Evolutionary conservation across 78 protist genomes (phyloP), one percentile per base, ranked within the genome.

Genomic region (Isochrysis galbana): DNA sequence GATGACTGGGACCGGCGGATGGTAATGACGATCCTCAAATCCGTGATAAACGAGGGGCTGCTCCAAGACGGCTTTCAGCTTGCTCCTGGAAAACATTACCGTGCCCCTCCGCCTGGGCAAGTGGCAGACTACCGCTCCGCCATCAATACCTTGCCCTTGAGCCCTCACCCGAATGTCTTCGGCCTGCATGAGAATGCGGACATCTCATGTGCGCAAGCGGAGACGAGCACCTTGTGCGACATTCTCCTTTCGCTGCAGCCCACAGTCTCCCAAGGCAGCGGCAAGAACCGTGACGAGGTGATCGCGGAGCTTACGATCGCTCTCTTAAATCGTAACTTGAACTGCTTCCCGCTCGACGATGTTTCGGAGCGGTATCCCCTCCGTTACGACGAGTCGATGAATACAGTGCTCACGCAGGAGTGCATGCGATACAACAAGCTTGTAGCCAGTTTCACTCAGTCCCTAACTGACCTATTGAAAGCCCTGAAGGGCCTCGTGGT

Each of bases 171-270:
- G 14, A 95, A 93, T 38, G 94, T 96, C 39, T 97, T 97, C 45
- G 98, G 98, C 38, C 21, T 98, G 93, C 98, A 97, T 94, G 94
- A 77, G 70, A 97, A 97, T 91, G 99, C 98, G 41, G 97, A 95
- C 54, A 94, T 97, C 72, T 74, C 94, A 34, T 94, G 39, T 91
- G 97, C 97, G 70, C 46, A 26, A 69, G 67, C 91, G 19, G 97
- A 94, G 54, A 93, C 97, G 34, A 11, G n/a, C 46, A 32, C 0
- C 67, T 54, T 97, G 61, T 70, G 95, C 77, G 61, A 34, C 39
- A 47, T 87, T 11, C 14, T 95, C 32, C 72, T 96, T 22, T 38
- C 47, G 21, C 74, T 96, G 32, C 97, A 96, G 95, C 96, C 97
- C 36, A 77, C 91, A 45, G 78, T 17, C 44, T 21, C 91, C 67